Conservation (phyloP, 1,284 basidiomycete species). For the Porodaedalea pini region DNA sequence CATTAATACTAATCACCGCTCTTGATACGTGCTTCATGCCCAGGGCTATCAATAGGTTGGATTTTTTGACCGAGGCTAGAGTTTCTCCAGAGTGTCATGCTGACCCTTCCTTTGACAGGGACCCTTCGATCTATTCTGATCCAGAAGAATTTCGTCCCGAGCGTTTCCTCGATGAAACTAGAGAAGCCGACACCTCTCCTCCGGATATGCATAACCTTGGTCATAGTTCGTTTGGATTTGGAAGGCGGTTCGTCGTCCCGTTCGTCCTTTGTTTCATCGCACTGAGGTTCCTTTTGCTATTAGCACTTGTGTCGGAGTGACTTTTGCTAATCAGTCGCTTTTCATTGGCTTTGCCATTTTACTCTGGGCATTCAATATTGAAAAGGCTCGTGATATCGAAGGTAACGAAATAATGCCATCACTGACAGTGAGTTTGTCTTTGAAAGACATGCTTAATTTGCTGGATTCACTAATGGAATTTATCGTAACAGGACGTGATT, state of each 20-base stretch:
- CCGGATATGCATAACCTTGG: conserved; percentile 20
- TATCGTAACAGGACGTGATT: too few relatives aligned
- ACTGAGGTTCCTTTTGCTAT: not conserved
- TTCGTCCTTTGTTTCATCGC: not conserved
- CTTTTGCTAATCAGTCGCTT: conserved; percentile 16
- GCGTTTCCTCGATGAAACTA: conserved; percentile 19
- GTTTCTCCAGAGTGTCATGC: too few relatives aligned
- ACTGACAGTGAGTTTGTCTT: too few relatives aligned
- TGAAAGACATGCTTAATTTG: too few relatives aligned
- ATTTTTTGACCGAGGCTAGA: too few relatives aligned
- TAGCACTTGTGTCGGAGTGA: conserved; percentile 17
- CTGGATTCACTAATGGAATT: too few relatives aligned
- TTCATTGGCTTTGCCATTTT: conserved; percentile 18
- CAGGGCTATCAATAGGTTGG: not conserved
- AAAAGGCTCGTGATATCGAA: conserved; percentile 10
- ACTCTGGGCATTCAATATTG: conserved; percentile 18
- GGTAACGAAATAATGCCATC: conserved; percentile 12
- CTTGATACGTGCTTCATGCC: not conserved
- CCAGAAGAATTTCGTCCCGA: conserved; percentile 25
- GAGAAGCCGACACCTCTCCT: conserved; percentile 3
- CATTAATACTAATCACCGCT: not conserved
- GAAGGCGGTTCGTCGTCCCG: not conserved
- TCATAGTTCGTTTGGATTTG: conserved; percentile 15
- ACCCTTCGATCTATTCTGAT: conserved; percentile 22
- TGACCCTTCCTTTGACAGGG: conserved; percentile 13